phyloP scores from a whole-genome alignment of 805 yeast genomes.

The Pichia paraexigua region DNA sequence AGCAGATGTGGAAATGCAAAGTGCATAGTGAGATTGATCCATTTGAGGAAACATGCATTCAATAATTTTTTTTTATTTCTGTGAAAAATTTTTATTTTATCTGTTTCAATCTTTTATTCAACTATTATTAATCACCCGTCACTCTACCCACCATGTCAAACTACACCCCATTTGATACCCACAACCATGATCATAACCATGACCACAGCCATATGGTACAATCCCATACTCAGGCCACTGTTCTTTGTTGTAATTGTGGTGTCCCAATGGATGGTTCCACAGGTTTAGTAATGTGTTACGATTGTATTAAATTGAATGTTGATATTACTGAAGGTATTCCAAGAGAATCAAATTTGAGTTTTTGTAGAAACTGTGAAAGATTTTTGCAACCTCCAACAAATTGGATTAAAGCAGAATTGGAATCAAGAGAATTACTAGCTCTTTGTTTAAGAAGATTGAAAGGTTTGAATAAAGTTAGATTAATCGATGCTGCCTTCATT shows the following conservation, averaged over 20 bases:
- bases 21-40: too few relatives aligned
- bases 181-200: constrained; percentile 19
- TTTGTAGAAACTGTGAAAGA: constrained; percentile 95
- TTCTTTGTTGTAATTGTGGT: constrained; percentile 97
- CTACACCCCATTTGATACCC: constrained; percentile 36
- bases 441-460: constrained; percentile 80
- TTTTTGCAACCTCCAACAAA: constrained; percentile 91
- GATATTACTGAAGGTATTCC: constrained; percentile 94
- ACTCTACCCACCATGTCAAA: constrained; percentile 32
- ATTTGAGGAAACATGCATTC: too few relatives aligned
- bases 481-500: constrained; percentile 88
- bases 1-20: too few relatives aligned
- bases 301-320: constrained; percentile 88
- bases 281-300: constrained; percentile 93
- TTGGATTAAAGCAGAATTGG: constrained; percentile 87
- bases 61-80: not conserved
- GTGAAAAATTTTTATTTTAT: not conserved
- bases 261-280: constrained; percentile 94
- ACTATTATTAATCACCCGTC: not conserved
- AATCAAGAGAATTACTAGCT: constrained; percentile 88
- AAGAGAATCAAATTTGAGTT: constrained; percentile 85
- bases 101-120: not conserved
- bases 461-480: constrained; percentile 77
- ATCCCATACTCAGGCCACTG: constrained; percentile 50
- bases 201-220: constrained; percentile 14